phyloP scores from a whole-genome alignment of 73 alveolate genomes.

The Stentor roeselii region DNA sequence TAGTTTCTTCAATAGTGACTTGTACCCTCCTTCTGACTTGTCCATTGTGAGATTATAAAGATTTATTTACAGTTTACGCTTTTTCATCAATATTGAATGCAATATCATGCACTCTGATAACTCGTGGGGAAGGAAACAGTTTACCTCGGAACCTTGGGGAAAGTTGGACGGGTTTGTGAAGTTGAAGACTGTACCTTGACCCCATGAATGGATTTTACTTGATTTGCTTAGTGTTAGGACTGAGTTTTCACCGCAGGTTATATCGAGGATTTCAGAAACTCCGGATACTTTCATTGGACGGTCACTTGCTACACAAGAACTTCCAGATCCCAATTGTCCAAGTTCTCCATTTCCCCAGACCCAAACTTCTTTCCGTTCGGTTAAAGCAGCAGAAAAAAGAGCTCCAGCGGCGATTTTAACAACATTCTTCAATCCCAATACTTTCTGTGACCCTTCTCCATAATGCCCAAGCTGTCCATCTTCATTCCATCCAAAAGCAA shows the following conservation, averaged over 20 bases:
- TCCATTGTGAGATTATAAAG: too few species aligned
- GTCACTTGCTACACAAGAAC: conserved; percentile 27
- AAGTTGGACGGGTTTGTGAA: not conserved
- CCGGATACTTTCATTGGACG: conserved; percentile 44
- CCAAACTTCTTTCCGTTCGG: conserved; percentile 65
- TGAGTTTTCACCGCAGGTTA: conserved; percentile 77
- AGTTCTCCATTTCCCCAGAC: conserved; percentile 84
- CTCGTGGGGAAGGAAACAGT: conserved; percentile 1
- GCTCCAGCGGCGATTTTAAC: conserved; percentile 74
- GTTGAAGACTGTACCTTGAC: conserved; percentile 63
- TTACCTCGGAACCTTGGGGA: conserved; percentile 19
- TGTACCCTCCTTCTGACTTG: not conserved
- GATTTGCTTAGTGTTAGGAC: conserved; percentile 55
- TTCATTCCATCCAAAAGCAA: conserved; percentile 63
- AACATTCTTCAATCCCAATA: not conserved
- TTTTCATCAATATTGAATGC: not conserved
- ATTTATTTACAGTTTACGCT: too few species aligned
- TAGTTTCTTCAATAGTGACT: not conserved
- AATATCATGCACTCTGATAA: not conserved
- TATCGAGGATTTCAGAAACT: conserved; percentile 43
- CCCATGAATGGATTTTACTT: conserved; percentile 83
- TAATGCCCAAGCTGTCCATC: conserved; percentile 52
- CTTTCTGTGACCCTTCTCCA: not conserved
- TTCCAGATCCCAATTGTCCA: conserved; percentile 79
- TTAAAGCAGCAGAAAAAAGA: conserved; percentile 62